A percentile compares a stretch with the other conserved stretches of the same genome.
phyloP scores from a whole-genome alignment of 306 rosid genomes.

The Rosa persica region DNA sequence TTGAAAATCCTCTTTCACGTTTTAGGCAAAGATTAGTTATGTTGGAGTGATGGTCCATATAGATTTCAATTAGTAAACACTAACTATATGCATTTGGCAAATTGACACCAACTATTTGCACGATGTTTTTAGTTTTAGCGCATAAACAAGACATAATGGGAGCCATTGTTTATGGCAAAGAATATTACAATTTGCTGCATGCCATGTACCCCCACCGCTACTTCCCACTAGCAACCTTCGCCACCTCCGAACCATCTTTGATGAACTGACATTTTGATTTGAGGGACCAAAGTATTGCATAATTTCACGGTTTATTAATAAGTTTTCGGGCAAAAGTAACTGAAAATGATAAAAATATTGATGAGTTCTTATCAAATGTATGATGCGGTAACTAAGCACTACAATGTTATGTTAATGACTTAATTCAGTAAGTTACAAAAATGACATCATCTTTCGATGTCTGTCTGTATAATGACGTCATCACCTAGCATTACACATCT shows the following conservation, averaged over 20 bases:
- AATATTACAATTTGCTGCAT: neutral
- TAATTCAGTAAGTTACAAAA: neutral
- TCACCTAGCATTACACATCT: neutral
- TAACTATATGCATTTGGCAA: neutral
- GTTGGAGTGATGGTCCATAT: neutral
- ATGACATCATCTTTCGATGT: neutral
- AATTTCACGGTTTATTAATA: neutral
- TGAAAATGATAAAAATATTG: neutral
- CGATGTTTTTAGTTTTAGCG: neutral
- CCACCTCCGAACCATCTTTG: neutral
- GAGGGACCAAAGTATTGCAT: neutral
- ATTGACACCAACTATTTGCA: neutral
- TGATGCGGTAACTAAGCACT: neutral
- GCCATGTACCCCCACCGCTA: neutral
- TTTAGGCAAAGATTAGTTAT: neutral
- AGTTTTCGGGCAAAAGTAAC: fast-evolving
- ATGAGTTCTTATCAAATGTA: neutral
- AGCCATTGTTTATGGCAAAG: neutral
- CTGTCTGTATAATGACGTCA: neutral
- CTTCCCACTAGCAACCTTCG: neutral
- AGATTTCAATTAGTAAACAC: neutral
- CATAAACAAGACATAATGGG: neutral
- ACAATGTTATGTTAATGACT: neutral
- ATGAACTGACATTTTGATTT: neutral
- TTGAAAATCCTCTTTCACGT: neutral